Conservation (phyloP, 1,284 basidiomycete species). For the Omphalotus olearius region DNA sequence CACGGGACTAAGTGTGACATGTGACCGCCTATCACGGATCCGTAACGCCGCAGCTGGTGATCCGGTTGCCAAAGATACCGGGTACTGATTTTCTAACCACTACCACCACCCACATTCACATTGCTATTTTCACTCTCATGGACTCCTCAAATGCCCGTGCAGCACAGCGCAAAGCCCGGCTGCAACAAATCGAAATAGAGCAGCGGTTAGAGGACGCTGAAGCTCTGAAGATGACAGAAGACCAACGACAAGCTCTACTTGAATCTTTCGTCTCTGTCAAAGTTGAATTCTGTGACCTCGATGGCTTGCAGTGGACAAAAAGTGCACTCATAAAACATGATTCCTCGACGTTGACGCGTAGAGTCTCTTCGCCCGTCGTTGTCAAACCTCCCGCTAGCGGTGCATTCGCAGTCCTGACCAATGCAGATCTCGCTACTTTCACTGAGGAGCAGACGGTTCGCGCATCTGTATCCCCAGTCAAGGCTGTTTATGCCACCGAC, state of each 20-base stretch:
- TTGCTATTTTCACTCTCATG: too few species aligned
- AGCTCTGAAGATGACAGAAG: conserved; percentile 20
- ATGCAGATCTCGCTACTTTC: conserved; percentile 27
- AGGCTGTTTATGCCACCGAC: neutral
- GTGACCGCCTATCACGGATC: too few species aligned
- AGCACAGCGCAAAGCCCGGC: conserved; percentile 15
- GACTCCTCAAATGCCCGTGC: conserved; percentile 1
- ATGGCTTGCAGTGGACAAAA: conserved; percentile 40
- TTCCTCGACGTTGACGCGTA: conserved; percentile 10
- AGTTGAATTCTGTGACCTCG: conserved; percentile 44
- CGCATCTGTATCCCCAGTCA: conserved; percentile 17
- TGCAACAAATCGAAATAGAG: conserved; percentile 15
- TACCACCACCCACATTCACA: too few species aligned
- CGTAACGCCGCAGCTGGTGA: too few species aligned
- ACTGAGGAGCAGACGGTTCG: conserved; percentile 36
- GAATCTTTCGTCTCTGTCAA: conserved; percentile 40
- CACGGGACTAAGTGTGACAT: too few species aligned
- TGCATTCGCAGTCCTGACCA: conserved; percentile 29
- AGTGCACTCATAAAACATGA: conserved; percentile 15
- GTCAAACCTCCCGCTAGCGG: neutral
- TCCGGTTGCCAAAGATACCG: too few species aligned
- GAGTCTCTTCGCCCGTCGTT: neutral
- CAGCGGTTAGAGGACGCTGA: conserved; percentile 16
- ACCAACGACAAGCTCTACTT: conserved; percentile 34
- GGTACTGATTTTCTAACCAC: too few species aligned